Evolutionary conservation across 2,329 filamentous ascomycete genomes (phyloP).

Genomic region (Coniochaeta sp.): DNA sequence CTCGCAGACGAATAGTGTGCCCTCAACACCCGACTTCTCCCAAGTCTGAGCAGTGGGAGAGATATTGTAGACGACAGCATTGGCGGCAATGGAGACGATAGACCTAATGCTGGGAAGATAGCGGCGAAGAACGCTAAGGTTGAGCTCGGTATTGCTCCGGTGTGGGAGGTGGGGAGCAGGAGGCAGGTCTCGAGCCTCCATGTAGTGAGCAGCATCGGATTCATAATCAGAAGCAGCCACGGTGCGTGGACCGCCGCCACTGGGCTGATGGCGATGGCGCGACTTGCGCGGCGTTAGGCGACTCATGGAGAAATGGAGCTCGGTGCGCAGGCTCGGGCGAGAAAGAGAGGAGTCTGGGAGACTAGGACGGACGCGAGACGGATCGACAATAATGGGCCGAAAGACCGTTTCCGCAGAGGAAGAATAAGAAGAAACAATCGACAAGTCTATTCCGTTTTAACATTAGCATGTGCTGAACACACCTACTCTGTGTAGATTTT

Average conservation of each 20-base stretch:
- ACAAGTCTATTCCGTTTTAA: not conserved
- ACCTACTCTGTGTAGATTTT: not conserved
- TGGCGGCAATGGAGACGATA: conserved; percentile 76
- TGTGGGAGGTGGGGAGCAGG: conserved; percentile 44
- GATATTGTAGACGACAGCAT: conserved; percentile 81
- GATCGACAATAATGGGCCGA: not conserved
- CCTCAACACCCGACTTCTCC: conserved; percentile 83
- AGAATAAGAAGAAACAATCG: not conserved
- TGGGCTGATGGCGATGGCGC: conserved; percentile 17
- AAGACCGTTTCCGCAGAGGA: not conserved
- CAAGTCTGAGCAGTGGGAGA: conserved; percentile 57
- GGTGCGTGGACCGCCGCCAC: conserved; percentile 16
- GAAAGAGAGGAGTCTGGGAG: not conserved
- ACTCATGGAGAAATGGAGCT: conserved; percentile 27
- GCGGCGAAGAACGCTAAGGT: conserved; percentile 74
- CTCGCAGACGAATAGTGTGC: conserved; percentile 81
- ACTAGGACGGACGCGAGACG: not conserved
- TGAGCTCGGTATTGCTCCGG: conserved; percentile 78
- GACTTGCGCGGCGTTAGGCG: conserved; percentile 29
- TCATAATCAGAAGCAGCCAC: conserved; percentile 54
- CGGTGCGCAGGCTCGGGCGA: not conserved
- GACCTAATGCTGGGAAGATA: conserved; percentile 67
- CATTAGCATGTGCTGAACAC: not conserved
- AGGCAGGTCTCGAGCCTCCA: conserved; percentile 29
- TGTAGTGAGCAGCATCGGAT: conserved; percentile 51